Evolutionary conservation across 2,329 filamentous ascomycete genomes (phyloP).

Genomic region (Colletotrichum agaves): DNA sequence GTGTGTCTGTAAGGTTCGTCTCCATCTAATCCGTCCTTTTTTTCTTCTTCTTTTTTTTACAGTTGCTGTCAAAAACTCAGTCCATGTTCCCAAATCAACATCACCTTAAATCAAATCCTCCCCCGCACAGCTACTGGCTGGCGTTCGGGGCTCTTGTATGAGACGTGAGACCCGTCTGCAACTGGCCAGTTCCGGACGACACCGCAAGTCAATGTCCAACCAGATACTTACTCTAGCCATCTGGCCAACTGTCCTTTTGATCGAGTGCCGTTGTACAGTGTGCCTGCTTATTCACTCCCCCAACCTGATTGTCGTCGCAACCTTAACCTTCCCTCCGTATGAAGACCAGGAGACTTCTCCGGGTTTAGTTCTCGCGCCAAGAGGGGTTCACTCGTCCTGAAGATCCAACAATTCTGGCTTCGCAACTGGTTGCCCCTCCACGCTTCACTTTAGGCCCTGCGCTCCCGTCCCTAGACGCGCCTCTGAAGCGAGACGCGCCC

Average conservation of each 20-base stretch:
- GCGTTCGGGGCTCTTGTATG: conserved; percentile 35
- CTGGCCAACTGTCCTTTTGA: not conserved
- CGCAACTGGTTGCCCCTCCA: conserved; percentile 22
- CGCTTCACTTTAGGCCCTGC: conserved; percentile 10
- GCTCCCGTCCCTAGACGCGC: conserved; percentile 19
- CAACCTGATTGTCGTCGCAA: conserved; percentile 12
- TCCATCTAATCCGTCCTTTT: conserved; percentile 18
- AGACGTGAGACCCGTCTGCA: conserved; percentile 33
- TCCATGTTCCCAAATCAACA: conserved; percentile 7
- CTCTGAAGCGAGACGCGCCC: conserved; percentile 26
- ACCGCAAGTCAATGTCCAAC: conserved; percentile 16
- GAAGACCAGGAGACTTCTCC: not conserved
- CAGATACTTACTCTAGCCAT: conserved; percentile 10
- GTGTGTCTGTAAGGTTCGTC: conserved; percentile 23
- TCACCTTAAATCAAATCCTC: conserved; percentile 26
- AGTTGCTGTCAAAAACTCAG: conserved; percentile 8
- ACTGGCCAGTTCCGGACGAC: conserved; percentile 25
- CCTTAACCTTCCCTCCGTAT: conserved; percentile 1
- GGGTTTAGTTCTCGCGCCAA: conserved; percentile 23
- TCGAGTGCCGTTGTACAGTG: not conserved
- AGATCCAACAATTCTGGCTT: conserved; percentile 27
- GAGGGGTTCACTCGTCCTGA: conserved; percentile 12
- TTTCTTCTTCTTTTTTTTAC: no score
- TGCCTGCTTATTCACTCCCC: conserved; percentile 7
- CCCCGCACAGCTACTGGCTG: conserved; percentile 19